Evolutionary conservation across 768 basidiomycete genomes (phyloP).

Genomic region (Russula vinacea): DNA sequence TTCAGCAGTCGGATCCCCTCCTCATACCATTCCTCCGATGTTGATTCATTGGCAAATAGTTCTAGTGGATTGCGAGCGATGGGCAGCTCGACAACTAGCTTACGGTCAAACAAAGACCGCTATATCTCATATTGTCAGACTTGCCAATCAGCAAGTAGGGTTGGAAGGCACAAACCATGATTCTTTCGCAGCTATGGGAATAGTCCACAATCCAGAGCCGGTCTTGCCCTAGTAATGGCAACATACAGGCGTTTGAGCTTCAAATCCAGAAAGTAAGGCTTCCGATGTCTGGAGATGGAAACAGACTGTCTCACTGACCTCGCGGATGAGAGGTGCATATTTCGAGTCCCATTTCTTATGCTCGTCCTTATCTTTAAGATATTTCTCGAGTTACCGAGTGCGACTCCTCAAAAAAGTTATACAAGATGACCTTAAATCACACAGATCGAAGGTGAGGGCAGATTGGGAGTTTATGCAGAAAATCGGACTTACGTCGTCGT

Average conservation of each 20-base stretch:
- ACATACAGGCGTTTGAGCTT: conserved; percentile 70
- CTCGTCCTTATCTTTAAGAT: not conserved
- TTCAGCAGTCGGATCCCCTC: conserved; percentile 11
- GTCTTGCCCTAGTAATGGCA: conserved; percentile 64
- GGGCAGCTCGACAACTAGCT: not conserved
- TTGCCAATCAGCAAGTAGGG: conserved; percentile 16
- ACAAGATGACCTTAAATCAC: conserved; percentile 58
- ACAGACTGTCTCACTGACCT: conserved; percentile 3
- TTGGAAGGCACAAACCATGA: conserved; percentile 45
- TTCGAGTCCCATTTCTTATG: not conserved
- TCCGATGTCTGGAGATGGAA: too few relatives aligned
- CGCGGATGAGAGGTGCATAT: conserved; percentile 10
- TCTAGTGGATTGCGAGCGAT: not conserved
- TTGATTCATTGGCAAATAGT: conserved; percentile 9
- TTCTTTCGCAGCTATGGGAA: conserved; percentile 42
- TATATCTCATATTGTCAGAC: not conserved
- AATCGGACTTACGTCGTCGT: conserved; percentile 51
- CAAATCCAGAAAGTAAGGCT: not conserved
- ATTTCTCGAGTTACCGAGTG: conserved; percentile 35
- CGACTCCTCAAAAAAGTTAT: conserved; percentile 70
- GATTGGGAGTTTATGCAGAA: not conserved
- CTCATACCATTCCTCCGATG: conserved; percentile 15
- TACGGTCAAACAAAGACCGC: conserved; percentile 2
- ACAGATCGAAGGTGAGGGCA: not conserved
- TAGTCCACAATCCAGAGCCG: conserved; percentile 69